Evolutionary conservation across 140 eudicot genomes (phyloP), one percentile per base, ranked within the genome.

Genomic region (Bidens hawaiensis): DNA sequence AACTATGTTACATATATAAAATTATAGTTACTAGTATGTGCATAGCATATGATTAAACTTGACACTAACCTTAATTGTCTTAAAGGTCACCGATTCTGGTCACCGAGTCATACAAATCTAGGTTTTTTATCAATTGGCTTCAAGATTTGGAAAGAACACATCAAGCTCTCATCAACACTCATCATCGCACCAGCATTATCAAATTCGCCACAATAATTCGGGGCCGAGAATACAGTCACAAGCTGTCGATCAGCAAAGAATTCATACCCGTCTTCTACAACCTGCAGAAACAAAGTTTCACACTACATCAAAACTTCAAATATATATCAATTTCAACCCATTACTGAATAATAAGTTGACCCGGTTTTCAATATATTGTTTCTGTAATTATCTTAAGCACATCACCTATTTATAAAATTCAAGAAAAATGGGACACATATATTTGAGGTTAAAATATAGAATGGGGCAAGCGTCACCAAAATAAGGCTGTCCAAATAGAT

Each of bases 241-340:
- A 88, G 89, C 68, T 84, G 94, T 73, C 94, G 78, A 14, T 88
- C 89, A 34, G 94, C 96, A 54, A 88, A 88, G 50, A 88, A 81
- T 54, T 88, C 96, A 73, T 79, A 88, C 26, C 94, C 96, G 77
- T 88, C 96, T 63, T 88, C 96, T 67, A 84, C 94, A 69, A 88
- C 96, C 96, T 88, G 73, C 45, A 36, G 8, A 48, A 41, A 34
- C 21, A 11, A 49, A 17, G 21, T 28, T 3, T 23, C 10, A 0
- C 10, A 47, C 54, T 13, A 34, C 15, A 49, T 60, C 34, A 10
- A 9, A 49, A 15, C 41, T 59, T 16, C 62, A 53, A 7, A 33
- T 34, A 26, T 21, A 55, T 16, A 47, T 16, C 59, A 23, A 55
- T 18, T 22, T 38, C 23, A 15, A 2, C 38, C 2, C 6, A 9